Percentiles rank a stretch among this genome's conserved stretches.
These are phyloP conservation scores for Sarocladium strictum DNA, from an alignment of 2,329 filamentous ascomycete genomes.

Conservation along the genomic window DNA sequence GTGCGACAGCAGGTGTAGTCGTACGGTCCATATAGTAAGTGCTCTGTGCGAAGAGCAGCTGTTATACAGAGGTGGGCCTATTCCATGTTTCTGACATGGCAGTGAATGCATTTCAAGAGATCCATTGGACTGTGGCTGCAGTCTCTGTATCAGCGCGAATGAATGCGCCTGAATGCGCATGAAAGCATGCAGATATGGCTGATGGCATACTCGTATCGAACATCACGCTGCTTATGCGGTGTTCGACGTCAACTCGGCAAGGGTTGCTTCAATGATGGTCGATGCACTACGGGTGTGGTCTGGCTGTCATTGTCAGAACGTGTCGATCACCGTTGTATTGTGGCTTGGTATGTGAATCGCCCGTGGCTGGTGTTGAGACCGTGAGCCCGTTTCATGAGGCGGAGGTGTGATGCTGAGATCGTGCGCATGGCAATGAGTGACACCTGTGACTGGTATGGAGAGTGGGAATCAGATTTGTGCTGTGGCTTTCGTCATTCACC, in stretches of 20 bases:
- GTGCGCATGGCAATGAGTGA: background rate
- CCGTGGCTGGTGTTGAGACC: background rate
- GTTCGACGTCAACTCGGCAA: background rate
- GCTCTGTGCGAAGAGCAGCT: background rate
- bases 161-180: background rate
- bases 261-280: background rate
- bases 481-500: background rate
- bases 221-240: background rate
- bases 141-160: background rate
- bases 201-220: background rate
- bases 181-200: background rate
- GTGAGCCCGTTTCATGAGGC: conserved; percentile 6
- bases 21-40: background rate
- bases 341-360: background rate
- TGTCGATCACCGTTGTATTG: conserved; percentile 1
- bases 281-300: too few relatives aligned
- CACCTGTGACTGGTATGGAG: background rate
- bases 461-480: background rate
- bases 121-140: background rate
- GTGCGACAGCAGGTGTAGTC: background rate
- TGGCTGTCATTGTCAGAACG: background rate
- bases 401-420: background rate
- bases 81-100: background rate
- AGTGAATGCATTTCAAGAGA: background rate
- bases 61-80: background rate